A percentile compares a stretch with the other conserved stretches of the same genome.
phyloP scores from a whole-genome alignment of 306 rosid species.

The Trifolium pratense region DNA sequence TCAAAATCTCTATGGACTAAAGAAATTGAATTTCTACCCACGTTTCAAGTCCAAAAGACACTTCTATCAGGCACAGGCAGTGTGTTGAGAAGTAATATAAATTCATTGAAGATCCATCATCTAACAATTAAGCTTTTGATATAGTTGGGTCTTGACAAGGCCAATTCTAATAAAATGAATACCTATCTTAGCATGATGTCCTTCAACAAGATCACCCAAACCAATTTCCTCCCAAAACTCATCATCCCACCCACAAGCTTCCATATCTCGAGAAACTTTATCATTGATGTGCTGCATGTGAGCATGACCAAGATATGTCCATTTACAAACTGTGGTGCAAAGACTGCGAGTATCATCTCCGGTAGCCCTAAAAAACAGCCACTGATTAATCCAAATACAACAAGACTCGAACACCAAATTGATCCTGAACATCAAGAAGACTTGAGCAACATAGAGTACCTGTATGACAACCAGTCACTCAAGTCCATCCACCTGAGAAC shows the following conservation, averaged over 20 bases:
- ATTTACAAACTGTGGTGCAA: conserved; percentile 96
- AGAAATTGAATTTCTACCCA: background rate
- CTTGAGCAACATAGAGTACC: conserved; percentile 53
- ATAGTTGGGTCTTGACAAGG: conserved; percentile 26
- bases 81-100: conserved; percentile 8
- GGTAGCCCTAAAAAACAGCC: conserved; percentile 71
- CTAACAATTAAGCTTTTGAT: conserved; percentile 23
- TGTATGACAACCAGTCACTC: conserved; percentile 98
- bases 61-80: background rate
- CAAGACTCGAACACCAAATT: conserved; percentile 38
- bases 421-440: conserved; percentile 32
- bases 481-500: conserved; percentile 99
- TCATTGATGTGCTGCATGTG: conserved; percentile 81
- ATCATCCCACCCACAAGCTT: conserved; percentile 99
- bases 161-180: conserved; percentile 28
- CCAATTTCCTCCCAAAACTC: conserved; percentile 99
- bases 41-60: background rate
- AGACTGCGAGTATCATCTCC: conserved; percentile 97
- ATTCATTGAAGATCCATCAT: background rate
- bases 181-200: conserved; percentile 99
- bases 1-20: conserved; percentile 17
- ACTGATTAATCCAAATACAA: conserved; percentile 36
- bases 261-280: conserved; percentile 81
- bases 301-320: conserved; percentile 99
- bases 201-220: conserved; percentile 89